Evolutionary conservation across 495 filamentous ascomycete genomes (phyloP), one percentile per base, ranked within the genome.

Genomic region (Tricharina praecox): DNA sequence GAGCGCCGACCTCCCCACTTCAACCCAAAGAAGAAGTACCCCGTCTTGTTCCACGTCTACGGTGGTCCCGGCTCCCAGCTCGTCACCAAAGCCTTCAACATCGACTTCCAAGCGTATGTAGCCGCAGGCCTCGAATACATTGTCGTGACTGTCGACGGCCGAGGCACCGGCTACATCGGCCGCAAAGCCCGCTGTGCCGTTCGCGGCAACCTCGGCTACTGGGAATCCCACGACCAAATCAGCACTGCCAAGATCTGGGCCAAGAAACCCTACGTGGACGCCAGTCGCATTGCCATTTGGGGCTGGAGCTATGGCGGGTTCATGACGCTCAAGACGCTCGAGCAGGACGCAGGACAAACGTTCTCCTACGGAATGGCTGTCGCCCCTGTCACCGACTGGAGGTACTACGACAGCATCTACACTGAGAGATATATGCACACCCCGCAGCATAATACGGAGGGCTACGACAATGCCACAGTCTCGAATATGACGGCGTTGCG

Each of bases 271-370:
- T 96, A 96, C 62, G 79, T 93, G 3, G 92, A 96, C 63, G 70
- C 72, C 50, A 66, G 73, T 8, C 71, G 79, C 25, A 76, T 97
- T 49, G 88, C 86, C 0, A 93, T 97, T 56, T 97, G 90, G 90
- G 90, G 90, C 28, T 97, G 90, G 90, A 90, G 82, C 51, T 97
- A 87, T 59, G 90, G 90, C 26, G 90, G 90, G 15, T 97, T 93
- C 69, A 87, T 85, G 76, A 85, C 90, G n/a, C 68, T 97, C 46
- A 97, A 97, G 67, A 86, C 84, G 3, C 72, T 97, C 1, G 90
- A 97, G 65, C 71, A 76, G 51, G 90, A 97, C 63, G 90, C 71
- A 1, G 90, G 90, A 4, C 57, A 74, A 54, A 96, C 87, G 0
- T 97, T 96, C 66, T 75, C 74, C 26, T 97, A 96, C 59, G 90